Conservation (phyloP, 768 basidiomycete genomes). For the Leucocoprinus leucothites region DNA sequence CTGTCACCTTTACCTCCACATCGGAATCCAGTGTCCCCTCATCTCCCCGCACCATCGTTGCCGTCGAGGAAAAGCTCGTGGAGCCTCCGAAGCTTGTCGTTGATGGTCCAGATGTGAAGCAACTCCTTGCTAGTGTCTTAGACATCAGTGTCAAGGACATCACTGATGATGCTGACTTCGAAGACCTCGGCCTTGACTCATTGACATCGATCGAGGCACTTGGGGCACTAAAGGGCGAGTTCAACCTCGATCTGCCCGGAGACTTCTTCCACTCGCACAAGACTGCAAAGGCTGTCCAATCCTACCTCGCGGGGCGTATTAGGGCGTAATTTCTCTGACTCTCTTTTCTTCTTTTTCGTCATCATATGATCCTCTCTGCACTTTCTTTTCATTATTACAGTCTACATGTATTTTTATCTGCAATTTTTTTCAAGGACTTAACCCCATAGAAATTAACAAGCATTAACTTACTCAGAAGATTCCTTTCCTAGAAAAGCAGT, state of each 20-base stretch:
- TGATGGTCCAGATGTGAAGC: slow-evolving; percentile 29
- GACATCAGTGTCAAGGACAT: slow-evolving; percentile 38
- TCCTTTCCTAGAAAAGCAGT: neutral
- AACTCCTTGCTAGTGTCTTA: slow-evolving; percentile 44
- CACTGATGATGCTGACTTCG: slow-evolving; percentile 42
- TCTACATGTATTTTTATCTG: neutral
- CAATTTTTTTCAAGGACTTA: neutral
- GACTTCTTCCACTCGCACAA: slow-evolving; percentile 38
- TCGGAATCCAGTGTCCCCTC: slow-evolving; percentile 18
- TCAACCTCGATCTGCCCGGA: slow-evolving; percentile 39
- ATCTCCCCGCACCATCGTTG: slow-evolving; percentile 36
- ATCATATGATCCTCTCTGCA: slow-evolving; percentile 13
- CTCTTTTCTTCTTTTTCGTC: neutral
- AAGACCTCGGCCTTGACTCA: slow-evolving; percentile 59
- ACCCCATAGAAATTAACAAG: neutral
- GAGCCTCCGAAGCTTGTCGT: slow-evolving; percentile 19
- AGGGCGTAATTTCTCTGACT: slow-evolving; percentile 1
- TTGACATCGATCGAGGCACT: slow-evolving; percentile 61
- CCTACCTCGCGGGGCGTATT: slow-evolving; percentile 21
- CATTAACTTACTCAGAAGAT: neutral
- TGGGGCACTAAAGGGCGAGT: slow-evolving; percentile 41
- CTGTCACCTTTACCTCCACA: neutral
- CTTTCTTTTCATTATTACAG: neutral
- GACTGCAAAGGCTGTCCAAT: slow-evolving; percentile 39
- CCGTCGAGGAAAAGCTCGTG: slow-evolving; percentile 30